phyloP scores from a whole-genome alignment of 148 eudicot species.

The Chenopodium formosanum region DNA sequence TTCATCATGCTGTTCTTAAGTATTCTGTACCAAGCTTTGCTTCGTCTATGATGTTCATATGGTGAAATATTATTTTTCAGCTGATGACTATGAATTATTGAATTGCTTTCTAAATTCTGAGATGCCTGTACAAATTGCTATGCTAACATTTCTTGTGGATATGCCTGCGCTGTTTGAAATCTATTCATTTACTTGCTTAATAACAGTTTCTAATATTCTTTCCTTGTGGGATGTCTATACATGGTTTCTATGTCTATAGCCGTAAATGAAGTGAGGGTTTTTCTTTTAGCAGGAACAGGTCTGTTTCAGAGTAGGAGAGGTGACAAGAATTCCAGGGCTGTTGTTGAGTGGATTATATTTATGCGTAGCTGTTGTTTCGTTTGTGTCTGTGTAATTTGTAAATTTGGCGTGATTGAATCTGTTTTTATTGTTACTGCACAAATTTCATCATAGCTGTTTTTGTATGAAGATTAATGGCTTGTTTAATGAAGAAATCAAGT shows the following conservation, averaged over 20 bases:
- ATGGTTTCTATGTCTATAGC: not conserved
- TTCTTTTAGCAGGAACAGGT: slow-evolving; percentile 23
- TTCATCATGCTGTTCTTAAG: slow-evolving; percentile 72
- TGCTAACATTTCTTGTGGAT: not conserved
- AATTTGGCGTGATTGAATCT: slow-evolving; percentile 16
- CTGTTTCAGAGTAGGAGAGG: slow-evolving; percentile 9
- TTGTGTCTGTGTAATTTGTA: slow-evolving; percentile 23
- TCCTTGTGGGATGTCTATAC: not conserved
- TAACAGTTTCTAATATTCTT: not conserved
- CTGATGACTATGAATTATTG: slow-evolving; percentile 10
- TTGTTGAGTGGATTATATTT: slow-evolving; percentile 8
- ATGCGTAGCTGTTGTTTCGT: slow-evolving; percentile 4
- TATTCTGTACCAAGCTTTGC: slow-evolving; percentile 6
- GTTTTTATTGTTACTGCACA: not conserved
- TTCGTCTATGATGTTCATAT: slow-evolving; percentile 21
- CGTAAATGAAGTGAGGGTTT: slow-evolving; percentile 4
- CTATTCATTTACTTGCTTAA: not conserved
- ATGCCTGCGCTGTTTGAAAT: not conserved
- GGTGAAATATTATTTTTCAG: slow-evolving; percentile 8
- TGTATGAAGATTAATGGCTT: slow-evolving; percentile 8
- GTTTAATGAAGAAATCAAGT: slow-evolving; percentile 6
- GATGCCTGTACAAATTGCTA: not conserved
- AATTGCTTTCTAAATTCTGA: slow-evolving; percentile 7
- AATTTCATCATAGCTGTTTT: not conserved
- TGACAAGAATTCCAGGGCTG: slow-evolving; percentile 16